Evolutionary conservation across 2,329 filamentous ascomycete genomes (phyloP), one percentile per base, ranked within the genome.

Genomic region (Sporothrix variecibatus): DNA sequence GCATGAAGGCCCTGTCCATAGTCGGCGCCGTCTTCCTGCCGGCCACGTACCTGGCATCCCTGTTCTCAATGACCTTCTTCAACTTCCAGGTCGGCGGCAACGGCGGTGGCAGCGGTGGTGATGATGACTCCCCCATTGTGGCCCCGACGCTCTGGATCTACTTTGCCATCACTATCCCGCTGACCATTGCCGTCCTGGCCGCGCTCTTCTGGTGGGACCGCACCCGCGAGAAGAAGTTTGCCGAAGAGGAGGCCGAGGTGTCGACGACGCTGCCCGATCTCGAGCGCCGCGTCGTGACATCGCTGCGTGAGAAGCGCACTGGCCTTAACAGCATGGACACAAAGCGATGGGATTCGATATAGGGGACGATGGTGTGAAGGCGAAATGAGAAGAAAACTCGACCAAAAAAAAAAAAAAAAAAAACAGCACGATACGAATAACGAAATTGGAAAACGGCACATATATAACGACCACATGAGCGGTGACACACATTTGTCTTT

Each of bases 31-130:
- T 91, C 56, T 91, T 91, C 77, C 82, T 91, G 6, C 89, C 89
- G 0, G 89, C 89, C 1, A 90, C 89, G 0, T 90, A 87, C 76
- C 84, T 91, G 23, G 86, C 89, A 9, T 91, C 89, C 0, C 83
- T 91, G 31, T 91, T 91, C 77, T 87, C 86, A 82, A 91, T 91
- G 88, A 88, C 88, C 0, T 91, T 91, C 79, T 91, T 91, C 82
- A 86, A 91, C 81, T 91, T 90, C 77, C 86, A 86, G 76, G 81
- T 83, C 53, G 81, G 85, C 85, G 79, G 28, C 46, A 31, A 49
- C 28, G 51, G 40, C 56, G 64, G 69, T 49, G 53, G 40, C 49
- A 58, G 67, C 73, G 43, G 17, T 56, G 58, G 58, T 43, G 71
- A 75, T 79, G 82, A 80, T 70, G 80, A 81, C 4, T 79, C 81